Evolutionary conservation across 2,329 filamentous ascomycete species (phyloP).

Genomic region (Leptographium radiaticola): DNA sequence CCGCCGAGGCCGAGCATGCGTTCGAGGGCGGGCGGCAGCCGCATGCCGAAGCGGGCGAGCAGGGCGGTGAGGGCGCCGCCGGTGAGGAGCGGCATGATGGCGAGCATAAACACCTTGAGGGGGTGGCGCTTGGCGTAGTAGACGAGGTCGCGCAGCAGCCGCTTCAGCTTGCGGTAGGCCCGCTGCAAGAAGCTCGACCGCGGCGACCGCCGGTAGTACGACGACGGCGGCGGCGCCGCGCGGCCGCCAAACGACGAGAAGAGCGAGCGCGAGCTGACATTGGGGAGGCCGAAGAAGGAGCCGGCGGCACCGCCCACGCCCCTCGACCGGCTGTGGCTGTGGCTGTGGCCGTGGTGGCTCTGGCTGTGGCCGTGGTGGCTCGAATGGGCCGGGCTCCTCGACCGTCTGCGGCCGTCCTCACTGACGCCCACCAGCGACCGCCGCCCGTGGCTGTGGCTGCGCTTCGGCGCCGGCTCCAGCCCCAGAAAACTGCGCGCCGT

Average conservation of each 20-base stretch:
- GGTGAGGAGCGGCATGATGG: slow-evolving; percentile 77
- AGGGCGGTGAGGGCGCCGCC: slow-evolving; percentile 71
- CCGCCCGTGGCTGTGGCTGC: slow-evolving; percentile 6
- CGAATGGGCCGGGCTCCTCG: no score
- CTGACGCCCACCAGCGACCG: no score
- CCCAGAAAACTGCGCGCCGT: slow-evolving; percentile 10
- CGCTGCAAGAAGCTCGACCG: slow-evolving; percentile 66
- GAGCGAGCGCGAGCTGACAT: slow-evolving; percentile 30
- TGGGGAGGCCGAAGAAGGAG: slow-evolving; percentile 35
- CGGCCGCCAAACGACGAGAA: slow-evolving; percentile 22
- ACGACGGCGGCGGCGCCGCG: slow-evolving; percentile 17
- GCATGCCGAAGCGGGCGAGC: slow-evolving; percentile 65
- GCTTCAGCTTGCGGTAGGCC: slow-evolving; percentile 61
- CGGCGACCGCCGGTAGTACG: slow-evolving; percentile 70
- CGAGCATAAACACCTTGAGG: slow-evolving; percentile 73
- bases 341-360: slow-evolving; percentile 2
- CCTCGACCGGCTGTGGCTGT: not conserved
- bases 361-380: no score
- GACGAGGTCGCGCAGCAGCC: slow-evolving; percentile 66
- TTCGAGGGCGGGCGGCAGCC: slow-evolving; percentile 53
- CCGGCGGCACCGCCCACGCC: slow-evolving; percentile 19
- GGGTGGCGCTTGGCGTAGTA: slow-evolving; percentile 75
- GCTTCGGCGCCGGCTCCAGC: slow-evolving; percentile 3
- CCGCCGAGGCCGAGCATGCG: slow-evolving; percentile 42
- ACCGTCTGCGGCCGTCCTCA: no score